Percentiles rank a stretch among this genome's conserved stretches.
phyloP scores from a whole-genome alignment of 495 filamentous ascomycete species.

The Penicillium cataractarum region DNA sequence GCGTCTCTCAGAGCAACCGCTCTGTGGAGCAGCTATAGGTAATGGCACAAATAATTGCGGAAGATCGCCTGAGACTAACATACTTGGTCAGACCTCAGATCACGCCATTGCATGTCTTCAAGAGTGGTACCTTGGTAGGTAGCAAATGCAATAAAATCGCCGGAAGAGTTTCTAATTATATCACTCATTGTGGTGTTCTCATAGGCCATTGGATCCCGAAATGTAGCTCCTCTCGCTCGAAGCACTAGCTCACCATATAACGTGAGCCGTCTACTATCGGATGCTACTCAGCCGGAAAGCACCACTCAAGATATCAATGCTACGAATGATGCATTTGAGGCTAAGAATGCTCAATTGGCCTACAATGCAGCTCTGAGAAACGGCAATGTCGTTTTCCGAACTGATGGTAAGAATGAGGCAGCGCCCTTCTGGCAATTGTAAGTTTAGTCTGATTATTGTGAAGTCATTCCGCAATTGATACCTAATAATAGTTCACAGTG shows the following conservation, averaged over 20 bases:
- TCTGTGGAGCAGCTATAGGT: constrained; percentile 6
- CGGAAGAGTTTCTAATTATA: neutral
- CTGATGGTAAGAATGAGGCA: neutral
- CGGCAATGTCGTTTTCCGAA: constrained; percentile 6
- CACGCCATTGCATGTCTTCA: constrained; percentile 8
- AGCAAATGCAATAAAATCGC: neutral
- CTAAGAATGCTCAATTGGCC: neutral
- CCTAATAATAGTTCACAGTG: constrained; percentile 17
- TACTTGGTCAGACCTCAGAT: constrained; percentile 7
- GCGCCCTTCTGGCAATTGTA: constrained; percentile 11
- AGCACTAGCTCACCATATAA: neutral
- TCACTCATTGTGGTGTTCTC: neutral
- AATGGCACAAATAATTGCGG: neutral
- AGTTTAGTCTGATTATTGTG: neutral
- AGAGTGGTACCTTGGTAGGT: constrained; percentile 15
- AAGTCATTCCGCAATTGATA: neutral
- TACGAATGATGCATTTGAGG: neutral
- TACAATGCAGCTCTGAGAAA: neutral
- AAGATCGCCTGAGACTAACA: constrained; percentile 5
- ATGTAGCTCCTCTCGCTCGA: neutral
- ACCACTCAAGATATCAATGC: neutral
- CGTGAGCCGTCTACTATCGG: constrained; percentile 1
- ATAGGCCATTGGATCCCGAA: neutral
- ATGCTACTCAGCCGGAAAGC: neutral
- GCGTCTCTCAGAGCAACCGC: neutral